A percentile compares a stretch with the other conserved stretches of the same genome.
Conservation (phyloP, 2,329 filamentous ascomycete genomes). For the Venturia asperata region DNA sequence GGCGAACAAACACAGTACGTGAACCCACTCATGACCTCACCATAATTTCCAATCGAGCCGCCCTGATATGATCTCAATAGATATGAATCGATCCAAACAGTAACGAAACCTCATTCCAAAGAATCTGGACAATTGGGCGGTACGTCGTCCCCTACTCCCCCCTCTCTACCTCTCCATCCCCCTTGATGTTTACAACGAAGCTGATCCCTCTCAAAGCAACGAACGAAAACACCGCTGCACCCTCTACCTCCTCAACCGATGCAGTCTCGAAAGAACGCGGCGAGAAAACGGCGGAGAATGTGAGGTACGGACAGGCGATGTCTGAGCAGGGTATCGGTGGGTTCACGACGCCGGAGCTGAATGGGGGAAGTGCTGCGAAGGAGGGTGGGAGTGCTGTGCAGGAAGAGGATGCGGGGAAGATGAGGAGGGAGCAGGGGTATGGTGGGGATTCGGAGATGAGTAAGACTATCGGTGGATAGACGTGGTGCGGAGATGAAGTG, state of each 20-base stretch:
- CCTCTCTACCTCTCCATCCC: neutral
- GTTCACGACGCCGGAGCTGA: constrained; percentile 31
- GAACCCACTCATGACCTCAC: neutral
- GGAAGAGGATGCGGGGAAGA: constrained; percentile 22
- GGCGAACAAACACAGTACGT: constrained; percentile 53
- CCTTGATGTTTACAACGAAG: neutral
- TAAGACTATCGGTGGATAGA: constrained; percentile 44
- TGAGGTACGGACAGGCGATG: constrained; percentile 50
- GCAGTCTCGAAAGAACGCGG: constrained; percentile 30
- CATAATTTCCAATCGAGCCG: neutral
- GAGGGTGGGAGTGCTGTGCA: constrained; percentile 35
- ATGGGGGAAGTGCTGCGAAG: constrained; percentile 34
- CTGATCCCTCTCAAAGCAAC: neutral
- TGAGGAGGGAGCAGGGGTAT: constrained; percentile 47
- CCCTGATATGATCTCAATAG: constrained; percentile 28
- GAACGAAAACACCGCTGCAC: neutral
- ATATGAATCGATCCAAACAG: constrained; percentile 52
- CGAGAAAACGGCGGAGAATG: constrained; percentile 45
- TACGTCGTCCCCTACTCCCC: constrained; percentile 26
- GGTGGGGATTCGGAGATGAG: constrained; percentile 42
- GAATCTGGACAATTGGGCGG: constrained; percentile 51
- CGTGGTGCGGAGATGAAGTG: neutral
- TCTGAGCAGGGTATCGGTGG: constrained; percentile 46
- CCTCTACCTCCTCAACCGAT: constrained; percentile 19
- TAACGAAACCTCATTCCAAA: constrained; percentile 45